A percentile compares a stretch with the other conserved stretches of the same genome.
phyloP scores from a whole-genome alignment of 1,284 basidiomycete species.

The Heterobasidion annosum region DNA sequence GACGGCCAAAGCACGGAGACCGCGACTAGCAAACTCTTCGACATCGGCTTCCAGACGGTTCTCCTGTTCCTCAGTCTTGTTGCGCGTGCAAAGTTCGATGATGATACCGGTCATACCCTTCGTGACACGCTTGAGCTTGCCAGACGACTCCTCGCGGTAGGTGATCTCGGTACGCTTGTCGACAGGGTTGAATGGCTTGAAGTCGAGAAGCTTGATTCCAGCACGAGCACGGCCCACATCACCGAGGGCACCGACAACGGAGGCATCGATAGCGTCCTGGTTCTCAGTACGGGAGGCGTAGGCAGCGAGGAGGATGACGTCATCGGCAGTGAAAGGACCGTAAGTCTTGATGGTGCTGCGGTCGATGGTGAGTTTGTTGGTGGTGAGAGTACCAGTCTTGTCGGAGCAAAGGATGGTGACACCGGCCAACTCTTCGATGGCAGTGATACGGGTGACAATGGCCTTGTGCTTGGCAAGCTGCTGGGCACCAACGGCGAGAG shows the following conservation, averaged over 20 bases:
- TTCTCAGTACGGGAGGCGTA: slow-evolving; percentile 98
- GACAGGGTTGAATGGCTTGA: slow-evolving; percentile 99
- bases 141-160: slow-evolving; percentile 88
- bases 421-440: slow-evolving; percentile 94
- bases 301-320: slow-evolving; percentile 88
- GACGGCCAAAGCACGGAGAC: slow-evolving; percentile 96
- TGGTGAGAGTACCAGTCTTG: slow-evolving; percentile 96
- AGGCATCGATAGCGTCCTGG: slow-evolving; percentile 94
- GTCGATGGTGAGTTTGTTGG: slow-evolving; percentile 99
- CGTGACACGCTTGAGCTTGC: slow-evolving; percentile 95
- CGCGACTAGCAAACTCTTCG: slow-evolving; percentile 91
- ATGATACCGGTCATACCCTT: slow-evolving; percentile 99
- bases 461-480: slow-evolving; percentile 98
- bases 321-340: slow-evolving; percentile 81
- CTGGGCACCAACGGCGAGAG: slow-evolving; percentile 95
- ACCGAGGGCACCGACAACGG: slow-evolving; percentile 77
- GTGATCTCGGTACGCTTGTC: slow-evolving; percentile 99
- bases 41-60: slow-evolving; percentile 90
- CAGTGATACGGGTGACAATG: slow-evolving; percentile 96
- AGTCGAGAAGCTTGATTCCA: slow-evolving; percentile 94
- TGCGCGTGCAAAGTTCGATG: slow-evolving; percentile 92
- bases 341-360: slow-evolving; percentile 89
- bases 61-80: slow-evolving; percentile 92
- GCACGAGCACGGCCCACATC: slow-evolving; percentile 71
- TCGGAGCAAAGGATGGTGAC: slow-evolving; percentile 97